Evolutionary conservation across 441 rosid genomes (phyloP).

Genomic region (Adansonia rubrostipa): DNA sequence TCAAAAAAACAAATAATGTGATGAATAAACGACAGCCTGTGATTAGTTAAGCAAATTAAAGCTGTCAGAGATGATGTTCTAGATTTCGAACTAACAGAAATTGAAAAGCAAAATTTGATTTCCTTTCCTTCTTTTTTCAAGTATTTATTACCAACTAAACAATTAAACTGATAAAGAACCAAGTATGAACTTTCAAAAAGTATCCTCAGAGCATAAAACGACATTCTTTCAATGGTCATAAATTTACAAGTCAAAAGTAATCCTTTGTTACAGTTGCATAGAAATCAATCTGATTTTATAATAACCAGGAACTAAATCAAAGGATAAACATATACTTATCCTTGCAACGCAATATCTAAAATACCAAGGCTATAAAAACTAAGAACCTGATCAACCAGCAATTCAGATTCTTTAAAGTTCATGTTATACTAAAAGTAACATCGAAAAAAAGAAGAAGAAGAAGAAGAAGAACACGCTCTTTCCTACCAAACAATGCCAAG

Average conservation of each 20-base stretch:
- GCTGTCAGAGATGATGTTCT: neutral
- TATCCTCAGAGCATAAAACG: neutral
- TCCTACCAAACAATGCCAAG: neutral
- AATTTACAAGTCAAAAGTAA: neutral
- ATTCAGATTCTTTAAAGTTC: neutral
- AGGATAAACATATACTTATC: neutral
- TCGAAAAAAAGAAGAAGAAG: neutral
- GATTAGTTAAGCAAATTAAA: neutral
- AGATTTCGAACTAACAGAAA: neutral
- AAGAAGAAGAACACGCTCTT: neutral
- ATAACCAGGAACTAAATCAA: neutral
- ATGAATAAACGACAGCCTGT: neutral
- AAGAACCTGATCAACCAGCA: neutral
- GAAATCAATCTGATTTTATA: neutral
- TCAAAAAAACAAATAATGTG: neutral
- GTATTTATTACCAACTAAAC: slow-evolving; percentile 20
- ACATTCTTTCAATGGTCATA: neutral
- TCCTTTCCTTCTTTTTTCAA: neutral
- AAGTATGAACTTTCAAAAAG: neutral
- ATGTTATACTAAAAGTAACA: neutral
- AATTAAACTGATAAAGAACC: neutral
- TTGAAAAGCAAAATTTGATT: neutral
- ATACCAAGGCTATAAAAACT: neutral
- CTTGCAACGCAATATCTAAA: neutral
- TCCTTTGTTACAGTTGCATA: neutral